Conservation (phyloP, 495 filamentous ascomycete genomes). For the Schizothecium vesticola region DNA sequence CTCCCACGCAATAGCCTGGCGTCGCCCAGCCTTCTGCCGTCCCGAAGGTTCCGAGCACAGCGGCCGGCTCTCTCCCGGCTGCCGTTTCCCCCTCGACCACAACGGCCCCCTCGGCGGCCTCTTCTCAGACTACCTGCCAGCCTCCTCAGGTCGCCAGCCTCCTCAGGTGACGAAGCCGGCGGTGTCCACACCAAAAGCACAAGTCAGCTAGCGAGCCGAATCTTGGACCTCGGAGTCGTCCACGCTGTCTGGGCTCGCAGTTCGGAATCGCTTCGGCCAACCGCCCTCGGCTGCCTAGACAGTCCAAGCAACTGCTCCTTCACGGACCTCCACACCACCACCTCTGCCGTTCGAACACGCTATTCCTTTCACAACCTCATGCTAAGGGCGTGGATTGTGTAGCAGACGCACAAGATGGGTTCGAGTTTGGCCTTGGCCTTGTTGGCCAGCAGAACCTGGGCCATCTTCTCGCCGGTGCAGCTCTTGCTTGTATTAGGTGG, state of each 20-base stretch:
- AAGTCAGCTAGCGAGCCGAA: too few relatives aligned
- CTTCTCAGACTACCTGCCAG: constrained; percentile 27
- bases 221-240: too few relatives aligned
- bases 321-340: too few relatives aligned
- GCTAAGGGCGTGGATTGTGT: not conserved
- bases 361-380: too few relatives aligned
- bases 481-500: constrained; percentile 79
- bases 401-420: constrained; percentile 53
- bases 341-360: too few relatives aligned
- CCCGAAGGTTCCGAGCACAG: constrained; percentile 25
- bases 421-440: constrained; percentile 45
- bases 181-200: constrained; percentile 41
- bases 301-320: too few relatives aligned
- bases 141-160: too few relatives aligned
- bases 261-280: too few relatives aligned
- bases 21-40: constrained; percentile 29
- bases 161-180: constrained; percentile 35
- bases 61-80: constrained; percentile 29
- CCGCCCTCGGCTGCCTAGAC: too few relatives aligned
- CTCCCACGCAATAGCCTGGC: too few relatives aligned
- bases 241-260: too few relatives aligned
- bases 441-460: constrained; percentile 60
- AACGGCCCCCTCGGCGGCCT: constrained; percentile 25
- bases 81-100: constrained; percentile 34
- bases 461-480: constrained; percentile 50